Evolutionary conservation across 495 filamentous ascomycete genomes (phyloP).

Genomic region (Aspergillus wentii): DNA sequence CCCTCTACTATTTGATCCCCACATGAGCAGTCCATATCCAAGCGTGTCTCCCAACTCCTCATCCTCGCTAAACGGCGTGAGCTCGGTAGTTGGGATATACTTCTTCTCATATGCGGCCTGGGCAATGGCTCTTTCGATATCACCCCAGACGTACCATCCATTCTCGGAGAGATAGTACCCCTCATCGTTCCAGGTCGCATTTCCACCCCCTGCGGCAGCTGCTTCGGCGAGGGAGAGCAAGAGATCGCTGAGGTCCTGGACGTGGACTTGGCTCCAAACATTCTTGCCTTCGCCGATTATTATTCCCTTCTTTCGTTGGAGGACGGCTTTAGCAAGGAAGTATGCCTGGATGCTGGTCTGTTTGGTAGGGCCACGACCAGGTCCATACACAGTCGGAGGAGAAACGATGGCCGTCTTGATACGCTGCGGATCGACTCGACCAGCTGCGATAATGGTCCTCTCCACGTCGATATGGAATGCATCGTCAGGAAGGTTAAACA

Average conservation of each 20-base stretch:
- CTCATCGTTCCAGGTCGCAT: slow-evolving; percentile 67
- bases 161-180: slow-evolving; percentile 75
- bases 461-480: slow-evolving; percentile 59
- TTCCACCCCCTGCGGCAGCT: slow-evolving; percentile 50
- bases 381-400: slow-evolving; percentile 75
- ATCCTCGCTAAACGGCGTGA: slow-evolving; percentile 26
- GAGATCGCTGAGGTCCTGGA: slow-evolving; percentile 64
- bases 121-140: slow-evolving; percentile 57
- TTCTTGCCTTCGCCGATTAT: slow-evolving; percentile 59
- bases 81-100: slow-evolving; percentile 52
- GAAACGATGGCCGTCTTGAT: slow-evolving; percentile 69
- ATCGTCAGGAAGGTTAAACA: slow-evolving; percentile 50
- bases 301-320: slow-evolving; percentile 60
- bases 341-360: slow-evolving; percentile 62
- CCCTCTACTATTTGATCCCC: slow-evolving; percentile 62
- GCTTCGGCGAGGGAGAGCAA: slow-evolving; percentile 64
- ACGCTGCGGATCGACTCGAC: slow-evolving; percentile 32
- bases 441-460: slow-evolving; percentile 49
- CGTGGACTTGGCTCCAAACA: slow-evolving; percentile 69
- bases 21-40: slow-evolving; percentile 38
- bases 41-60: slow-evolving; percentile 20
- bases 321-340: slow-evolving; percentile 45
- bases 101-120: slow-evolving; percentile 58
- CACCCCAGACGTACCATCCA: slow-evolving; percentile 66
- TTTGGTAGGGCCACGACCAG: slow-evolving; percentile 67